phyloP scores from a whole-genome alignment of 345 rosid genomes.

The Melaleuca quinquenervia region DNA sequence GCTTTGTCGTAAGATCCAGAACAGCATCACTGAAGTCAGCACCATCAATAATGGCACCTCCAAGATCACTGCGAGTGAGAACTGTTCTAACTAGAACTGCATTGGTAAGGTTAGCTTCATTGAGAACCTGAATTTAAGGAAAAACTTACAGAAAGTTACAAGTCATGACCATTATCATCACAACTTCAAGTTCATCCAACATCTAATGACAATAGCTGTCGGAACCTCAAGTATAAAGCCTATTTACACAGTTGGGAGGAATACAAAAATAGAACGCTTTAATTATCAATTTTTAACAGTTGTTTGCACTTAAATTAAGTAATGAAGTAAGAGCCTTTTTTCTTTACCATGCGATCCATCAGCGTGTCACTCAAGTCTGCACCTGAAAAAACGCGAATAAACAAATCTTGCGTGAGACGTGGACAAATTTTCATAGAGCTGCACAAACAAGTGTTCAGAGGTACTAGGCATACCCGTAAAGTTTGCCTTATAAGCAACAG shows the following conservation, averaged over 20 bases:
- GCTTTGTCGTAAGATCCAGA: conserved; percentile 78
- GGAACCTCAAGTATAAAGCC: neutral
- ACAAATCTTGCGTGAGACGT: neutral
- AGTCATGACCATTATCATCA: neutral
- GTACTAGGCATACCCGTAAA: conserved; percentile 42
- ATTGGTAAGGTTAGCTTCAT: conserved; percentile 81
- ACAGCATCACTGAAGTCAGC: conserved; percentile 98
- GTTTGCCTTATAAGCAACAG: conserved; percentile 90
- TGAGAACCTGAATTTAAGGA: conserved; percentile 46
- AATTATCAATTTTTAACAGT: neutral
- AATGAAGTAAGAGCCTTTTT: neutral
- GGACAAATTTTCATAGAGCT: neutral
- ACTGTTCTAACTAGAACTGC: conserved; percentile 78
- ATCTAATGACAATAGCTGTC: neutral
- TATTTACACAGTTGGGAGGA: neutral
- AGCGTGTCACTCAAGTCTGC: conserved; percentile 96
- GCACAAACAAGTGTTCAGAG: neutral
- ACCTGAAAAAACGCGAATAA: conserved; percentile 26
- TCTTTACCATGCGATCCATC: conserved; percentile 93
- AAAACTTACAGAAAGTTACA: neutral
- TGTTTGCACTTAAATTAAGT: neutral
- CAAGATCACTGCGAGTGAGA: conserved; percentile 88
- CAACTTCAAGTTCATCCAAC: neutral
- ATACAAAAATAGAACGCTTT: neutral
- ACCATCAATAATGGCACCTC: conserved; percentile 81